These are phyloP conservation scores for Hericium alpestre DNA, from an alignment of 768 basidiomycete genomes.

Conservation along the genomic window DNA sequence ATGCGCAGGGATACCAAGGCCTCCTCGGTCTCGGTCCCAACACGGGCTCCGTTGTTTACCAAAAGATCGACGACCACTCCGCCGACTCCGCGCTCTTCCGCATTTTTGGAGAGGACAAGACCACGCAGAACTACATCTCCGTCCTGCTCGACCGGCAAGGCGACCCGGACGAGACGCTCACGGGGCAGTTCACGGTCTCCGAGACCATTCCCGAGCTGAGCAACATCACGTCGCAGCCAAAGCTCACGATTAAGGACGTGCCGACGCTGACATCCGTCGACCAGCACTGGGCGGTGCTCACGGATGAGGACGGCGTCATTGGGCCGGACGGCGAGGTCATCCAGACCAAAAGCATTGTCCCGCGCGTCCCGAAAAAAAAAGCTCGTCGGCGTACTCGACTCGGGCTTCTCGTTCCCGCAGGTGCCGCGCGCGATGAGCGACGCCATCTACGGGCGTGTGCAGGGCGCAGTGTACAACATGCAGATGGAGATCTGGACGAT, in stretches of 20 bases:
- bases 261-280: constrained; percentile 49
- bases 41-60: constrained; percentile 51
- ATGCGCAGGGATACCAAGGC: constrained; percentile 54
- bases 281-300: constrained; percentile 74
- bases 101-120: constrained; percentile 51
- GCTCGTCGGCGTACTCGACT: constrained; percentile 65
- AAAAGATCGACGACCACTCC: constrained; percentile 36
- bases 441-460: constrained; percentile 71
- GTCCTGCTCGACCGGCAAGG: constrained; percentile 52
- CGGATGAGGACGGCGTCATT: constrained; percentile 59
- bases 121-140: constrained; percentile 55
- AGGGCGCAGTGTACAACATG: constrained; percentile 56
- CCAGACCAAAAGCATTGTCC: constrained; percentile 52
- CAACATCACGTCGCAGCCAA: constrained; percentile 49
- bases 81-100: constrained; percentile 54
- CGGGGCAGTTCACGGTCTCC: constrained; percentile 60
- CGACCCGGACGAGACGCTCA: constrained; percentile 39
- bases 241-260: constrained; percentile 57
- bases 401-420: constrained; percentile 62
- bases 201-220: constrained; percentile 55
- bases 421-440: constrained; percentile 68
- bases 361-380: constrained; percentile 52
- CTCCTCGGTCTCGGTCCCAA: constrained; percentile 76
- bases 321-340: constrained; percentile 68
- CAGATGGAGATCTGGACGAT: constrained; percentile 54